Base-by-base conservation (phyloP, 2,329 filamentous ascomycete genomes). In the Talaromyces sp. region DNA sequence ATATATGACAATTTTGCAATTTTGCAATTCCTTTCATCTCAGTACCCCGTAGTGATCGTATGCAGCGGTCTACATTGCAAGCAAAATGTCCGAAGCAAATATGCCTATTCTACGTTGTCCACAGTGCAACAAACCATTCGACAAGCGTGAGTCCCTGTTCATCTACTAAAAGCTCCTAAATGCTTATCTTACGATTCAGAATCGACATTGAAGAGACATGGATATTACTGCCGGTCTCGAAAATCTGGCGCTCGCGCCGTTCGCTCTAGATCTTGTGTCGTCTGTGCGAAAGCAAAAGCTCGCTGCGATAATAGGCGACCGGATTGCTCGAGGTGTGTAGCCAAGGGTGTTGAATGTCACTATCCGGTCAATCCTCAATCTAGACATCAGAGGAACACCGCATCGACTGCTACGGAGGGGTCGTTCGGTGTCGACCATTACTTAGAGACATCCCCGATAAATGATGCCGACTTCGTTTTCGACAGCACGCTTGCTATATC, bases 211-310 rank as follows among this genome's bases (percentile, higher is more conserved):
- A 81, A 79, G 68, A 77, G 79, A 71, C 79, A 82, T 72, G 75
- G 76, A 52, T 82, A 81, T 67, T 81, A 81, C 48, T 82, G 79
- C 68, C 78, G 79, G 22, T 78, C 78, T 70, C 72, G 77, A 67
- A 74, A 68, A 68, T 62, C 37, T 58, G 69, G 70, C 48, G 66
- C 19, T 64, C 69, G 70, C 52, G 66, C 24, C 2, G 64, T 57
- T 56, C 71, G 75, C 13, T 41, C 71, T 66, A 72, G 77, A 41
- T 79, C 79, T 56, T 81, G 79, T 69, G 62, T 75, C 19, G 68
- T 72, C 41, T 81, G 79, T 69, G 76, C 72, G 3, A 75, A 66
- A 69, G 67, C 66, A 2, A 81, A 81, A 69, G 69, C 71, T 14
- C 75, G 76, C 33, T 81, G 78, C 66, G 77, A 81, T 70, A 75